A percentile compares a stretch with the other conserved stretches of the same genome.
These are phyloP conservation scores for Talaromyces borbonicus DNA, from an alignment of 495 filamentous ascomycete genomes.

Conservation along the genomic window DNA sequence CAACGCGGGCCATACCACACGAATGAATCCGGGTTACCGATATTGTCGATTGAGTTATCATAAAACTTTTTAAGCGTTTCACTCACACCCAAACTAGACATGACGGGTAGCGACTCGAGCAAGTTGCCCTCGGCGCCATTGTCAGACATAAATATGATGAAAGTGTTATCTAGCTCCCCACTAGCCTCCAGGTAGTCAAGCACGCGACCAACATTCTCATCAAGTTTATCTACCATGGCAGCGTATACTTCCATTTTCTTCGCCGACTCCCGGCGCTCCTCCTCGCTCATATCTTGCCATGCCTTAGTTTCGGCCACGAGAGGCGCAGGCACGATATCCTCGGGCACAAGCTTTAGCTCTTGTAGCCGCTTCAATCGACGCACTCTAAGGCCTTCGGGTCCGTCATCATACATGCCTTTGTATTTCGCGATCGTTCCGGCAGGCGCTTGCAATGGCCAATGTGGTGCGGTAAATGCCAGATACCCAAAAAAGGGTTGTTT, in stretches of 20 bases:
- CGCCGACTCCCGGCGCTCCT: slow-evolving; percentile 42
- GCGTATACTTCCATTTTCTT: slow-evolving; percentile 54
- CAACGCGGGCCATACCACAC: too few relatives aligned
- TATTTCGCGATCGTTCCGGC: slow-evolving; percentile 42
- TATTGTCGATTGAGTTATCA: too few relatives aligned
- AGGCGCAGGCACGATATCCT: slow-evolving; percentile 18
- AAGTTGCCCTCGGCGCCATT: too few relatives aligned
- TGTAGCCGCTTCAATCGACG: not conserved
- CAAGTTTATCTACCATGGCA: slow-evolving; percentile 55
- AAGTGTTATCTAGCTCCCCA: too few relatives aligned
- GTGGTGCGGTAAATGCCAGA: slow-evolving; percentile 50
- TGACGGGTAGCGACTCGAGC: too few relatives aligned
- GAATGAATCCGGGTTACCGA: too few relatives aligned
- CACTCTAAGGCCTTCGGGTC: slow-evolving; percentile 30
- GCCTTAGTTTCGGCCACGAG: slow-evolving; percentile 41
- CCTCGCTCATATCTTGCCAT: slow-evolving; percentile 40
- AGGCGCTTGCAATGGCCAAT: slow-evolving; percentile 52
- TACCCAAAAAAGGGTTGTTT: slow-evolving; percentile 51
- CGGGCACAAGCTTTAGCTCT: slow-evolving; percentile 39
- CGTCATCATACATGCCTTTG: slow-evolving; percentile 46
- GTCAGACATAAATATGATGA: too few relatives aligned
- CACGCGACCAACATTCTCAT: too few relatives aligned
- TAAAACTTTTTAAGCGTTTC: too few relatives aligned
- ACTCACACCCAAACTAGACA: too few relatives aligned
- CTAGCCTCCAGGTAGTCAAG: too few relatives aligned